Conservation (phyloP, 164 flowering plant species). For the Dillenia turbinata region DNA sequence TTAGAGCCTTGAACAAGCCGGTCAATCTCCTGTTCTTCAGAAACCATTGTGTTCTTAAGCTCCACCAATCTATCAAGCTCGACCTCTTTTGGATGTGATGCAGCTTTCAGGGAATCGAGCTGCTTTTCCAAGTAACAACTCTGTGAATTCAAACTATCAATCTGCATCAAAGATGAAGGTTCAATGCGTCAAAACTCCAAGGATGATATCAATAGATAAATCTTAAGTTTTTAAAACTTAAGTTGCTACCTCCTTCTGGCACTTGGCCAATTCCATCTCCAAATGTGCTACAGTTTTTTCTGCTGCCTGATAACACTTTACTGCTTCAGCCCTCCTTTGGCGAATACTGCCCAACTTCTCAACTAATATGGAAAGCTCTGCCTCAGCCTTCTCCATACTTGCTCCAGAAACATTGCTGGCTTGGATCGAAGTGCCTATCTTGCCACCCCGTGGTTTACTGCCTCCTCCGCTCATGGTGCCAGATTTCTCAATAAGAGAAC, state of each 20-base stretch:
- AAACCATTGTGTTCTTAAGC: slow-evolving; percentile 46
- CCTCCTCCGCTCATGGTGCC: slow-evolving; percentile 99
- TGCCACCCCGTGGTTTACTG: slow-evolving; percentile 88
- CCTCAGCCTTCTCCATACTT: slow-evolving; percentile 65
- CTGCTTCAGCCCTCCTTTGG: slow-evolving; percentile 50
- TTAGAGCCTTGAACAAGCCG: slow-evolving; percentile 61
- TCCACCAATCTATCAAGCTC: slow-evolving; percentile 62
- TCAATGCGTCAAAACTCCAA: slow-evolving; percentile 1
- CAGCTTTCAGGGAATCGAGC: slow-evolving; percentile 68
- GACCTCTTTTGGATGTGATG: slow-evolving; percentile 64
- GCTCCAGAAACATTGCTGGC: slow-evolving; percentile 74
- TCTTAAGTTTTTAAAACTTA: background rate
- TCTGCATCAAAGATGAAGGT: slow-evolving; percentile 35
- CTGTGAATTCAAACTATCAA: slow-evolving; percentile 67
- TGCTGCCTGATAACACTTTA: slow-evolving; percentile 48
- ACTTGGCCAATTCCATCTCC: slow-evolving; percentile 84
- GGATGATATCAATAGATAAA: background rate
- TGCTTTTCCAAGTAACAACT: slow-evolving; percentile 69
- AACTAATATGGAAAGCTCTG: slow-evolving; percentile 52
- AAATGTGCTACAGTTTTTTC: slow-evolving; percentile 51
- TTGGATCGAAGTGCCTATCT: slow-evolving; percentile 87
- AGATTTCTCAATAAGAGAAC: slow-evolving; percentile 86
- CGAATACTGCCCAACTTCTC: slow-evolving; percentile 48
- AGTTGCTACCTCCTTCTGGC: slow-evolving; percentile 66
- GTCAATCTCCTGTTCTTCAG: slow-evolving; percentile 73